phyloP scores from a whole-genome alignment of 2,329 filamentous ascomycete species.

The Verticillium nonalfalfae region DNA sequence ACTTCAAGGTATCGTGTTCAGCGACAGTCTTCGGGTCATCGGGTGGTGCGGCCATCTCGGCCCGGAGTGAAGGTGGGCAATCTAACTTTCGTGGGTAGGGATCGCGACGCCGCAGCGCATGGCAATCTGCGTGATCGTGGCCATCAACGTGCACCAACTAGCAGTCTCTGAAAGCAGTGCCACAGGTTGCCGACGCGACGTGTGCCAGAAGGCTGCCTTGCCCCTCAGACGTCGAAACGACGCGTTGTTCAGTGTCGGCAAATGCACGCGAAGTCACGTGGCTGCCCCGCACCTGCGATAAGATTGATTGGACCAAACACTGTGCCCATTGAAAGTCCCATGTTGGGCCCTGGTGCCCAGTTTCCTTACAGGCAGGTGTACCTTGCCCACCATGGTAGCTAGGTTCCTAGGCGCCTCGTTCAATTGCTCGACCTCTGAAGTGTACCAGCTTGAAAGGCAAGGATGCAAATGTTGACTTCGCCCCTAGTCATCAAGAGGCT shows the following conservation, averaged over 20 bases:
- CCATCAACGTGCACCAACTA: neutral
- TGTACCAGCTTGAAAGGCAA: too few relatives aligned
- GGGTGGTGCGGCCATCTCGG: neutral
- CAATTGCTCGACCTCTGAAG: too few relatives aligned
- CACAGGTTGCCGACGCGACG: neutral
- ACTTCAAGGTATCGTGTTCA: conserved; percentile 65
- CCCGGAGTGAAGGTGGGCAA: neutral
- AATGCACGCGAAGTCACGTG: conserved; percentile 7
- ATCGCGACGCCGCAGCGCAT: neutral
- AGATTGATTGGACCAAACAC: too few relatives aligned
- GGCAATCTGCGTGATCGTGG: neutral
- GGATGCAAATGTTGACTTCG: too few relatives aligned
- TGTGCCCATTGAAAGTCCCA: too few relatives aligned
- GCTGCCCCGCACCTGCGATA: too few relatives aligned
- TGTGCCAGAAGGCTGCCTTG: neutral
- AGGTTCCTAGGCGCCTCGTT: too few relatives aligned
- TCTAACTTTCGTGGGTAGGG: neutral
- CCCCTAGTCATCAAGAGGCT: too few relatives aligned
- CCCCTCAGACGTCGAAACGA: neutral
- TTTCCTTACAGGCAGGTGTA: too few relatives aligned
- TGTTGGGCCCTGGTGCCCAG: too few relatives aligned
- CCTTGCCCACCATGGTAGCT: too few relatives aligned
- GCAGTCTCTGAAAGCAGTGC: neutral
- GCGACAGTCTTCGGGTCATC: neutral
- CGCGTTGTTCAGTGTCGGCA: conserved; percentile 3